Evolutionary conservation across 148 eudicot species (phyloP), one percentile per base, ranked within the genome.

Genomic region (Polygonum aviculare): DNA sequence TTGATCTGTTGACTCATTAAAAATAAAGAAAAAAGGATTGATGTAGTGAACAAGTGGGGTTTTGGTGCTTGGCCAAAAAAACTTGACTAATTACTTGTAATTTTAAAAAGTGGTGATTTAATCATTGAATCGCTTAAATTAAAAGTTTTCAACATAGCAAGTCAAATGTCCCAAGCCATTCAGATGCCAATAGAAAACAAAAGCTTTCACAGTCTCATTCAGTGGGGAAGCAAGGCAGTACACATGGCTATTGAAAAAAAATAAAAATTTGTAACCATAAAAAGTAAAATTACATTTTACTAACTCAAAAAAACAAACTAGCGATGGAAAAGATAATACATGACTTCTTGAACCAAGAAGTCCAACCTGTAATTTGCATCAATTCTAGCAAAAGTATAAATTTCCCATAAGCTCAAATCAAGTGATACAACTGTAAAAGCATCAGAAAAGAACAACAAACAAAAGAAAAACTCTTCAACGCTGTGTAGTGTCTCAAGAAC

Each of bases 381-480:
- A 26, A 26, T 63, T 33, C 69, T 63, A 63, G 7, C 26, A 4
- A 63, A 33, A 31, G 69, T 63, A 63, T 63, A 33, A 33, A 2
- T 12, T 33, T 38, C 69, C 69, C 69, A 63, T 63, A 63, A 26
- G 38, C 69, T 63, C 69, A 63, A 63, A 63, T 33, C 39, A 63
- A 26, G 69, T 63, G 69, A 31, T 63, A 21, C 6, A 63, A 63
- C 40, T 31, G 40, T 2, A 31, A 63, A 57, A 57, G 9, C 39
- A 63, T 31, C 39, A 10, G 39, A 10, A 26, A 62, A 55, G 7
- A 31, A 62, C 15, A 62, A 12, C 14, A 63, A 2, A 63, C 40
- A 33, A 33, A 63, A 14, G 33, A 5, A 57, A 57, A n/a, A 57
- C 26, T 8, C 63, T 57, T 57, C 21, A 3, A 7, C 19, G 63